Evolutionary conservation across 352 stramenopile genomes (phyloP), one percentile per base, ranked within the genome.

Genomic region (Achlya hypogyna): DNA sequence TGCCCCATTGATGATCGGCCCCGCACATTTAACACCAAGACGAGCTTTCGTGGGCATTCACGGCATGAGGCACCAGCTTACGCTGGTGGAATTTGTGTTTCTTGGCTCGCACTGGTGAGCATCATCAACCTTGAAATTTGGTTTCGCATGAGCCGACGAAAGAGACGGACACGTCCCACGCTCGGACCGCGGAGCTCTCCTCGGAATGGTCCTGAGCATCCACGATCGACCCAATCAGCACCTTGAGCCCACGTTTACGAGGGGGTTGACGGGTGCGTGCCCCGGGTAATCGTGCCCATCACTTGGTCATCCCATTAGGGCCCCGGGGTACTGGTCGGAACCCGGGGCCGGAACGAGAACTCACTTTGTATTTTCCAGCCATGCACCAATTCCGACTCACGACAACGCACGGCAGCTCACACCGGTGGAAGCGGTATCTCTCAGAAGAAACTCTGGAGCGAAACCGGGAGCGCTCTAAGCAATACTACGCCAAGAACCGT

Each of bases 311-410:
- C n/a, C n/a, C n/a, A n/a, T n/a, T n/a, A n/a, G n/a, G n/a, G n/a
- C 42, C 42, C 42, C 49, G 49, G 49, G 49, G 49, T n/a, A 16
- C 25, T 56, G 49, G 49, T 20, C 49, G 49, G 49, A 56, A 56
- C 49, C 2, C 49, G 31, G 12, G 49, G 2, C 2, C 38, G 38
- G n/a, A n/a, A n/a, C n/a, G n/a, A 49, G 22, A 49, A 10, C 20
- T 56, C 49, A 56, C 10, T 56, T 56, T 56, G 25, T 16, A 56
- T 22, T 56, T 56, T 10, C 12, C 14, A 35, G 25, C 49, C 49
- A 56, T 31, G 49, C 25, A 45, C 38, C 2, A 10, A n/a, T 38
- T 16, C 31, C 25, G 12, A n/a, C n/a, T 20, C 10, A 27, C 49
- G 31, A 22, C 31, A n/a, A 20, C 23, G 23, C 12, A 6, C 23